These are phyloP conservation scores for Beauveria sp. DNA, from an alignment of 2,329 filamentous ascomycete species.

Conservation along the genomic window DNA sequence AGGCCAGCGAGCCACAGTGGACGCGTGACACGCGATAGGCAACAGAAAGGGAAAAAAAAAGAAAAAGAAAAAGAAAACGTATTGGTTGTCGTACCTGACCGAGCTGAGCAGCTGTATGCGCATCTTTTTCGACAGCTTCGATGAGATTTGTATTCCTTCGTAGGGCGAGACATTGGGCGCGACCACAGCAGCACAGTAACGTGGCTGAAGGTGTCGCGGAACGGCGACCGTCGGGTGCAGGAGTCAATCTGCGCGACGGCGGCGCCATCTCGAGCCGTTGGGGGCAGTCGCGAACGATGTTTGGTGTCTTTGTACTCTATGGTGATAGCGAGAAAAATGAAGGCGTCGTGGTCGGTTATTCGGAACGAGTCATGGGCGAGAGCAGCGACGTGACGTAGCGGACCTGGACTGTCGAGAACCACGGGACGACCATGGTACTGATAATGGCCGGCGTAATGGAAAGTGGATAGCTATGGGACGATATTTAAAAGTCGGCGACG, in stretches of 20 bases:
- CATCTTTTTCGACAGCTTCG: slow-evolving; percentile 77
- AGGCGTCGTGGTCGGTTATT: background rate
- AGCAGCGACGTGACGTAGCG: slow-evolving; percentile 5
- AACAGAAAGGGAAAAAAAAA: slow-evolving; percentile 4
- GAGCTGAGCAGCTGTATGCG: slow-evolving; percentile 75
- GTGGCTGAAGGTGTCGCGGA: slow-evolving; percentile 20
- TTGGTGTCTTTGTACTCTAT: background rate
- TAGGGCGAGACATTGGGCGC: slow-evolving; percentile 68
- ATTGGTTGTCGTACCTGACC: slow-evolving; percentile 68
- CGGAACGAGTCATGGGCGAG: background rate
- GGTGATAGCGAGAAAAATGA: background rate
- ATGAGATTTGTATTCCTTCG: slow-evolving; percentile 73
- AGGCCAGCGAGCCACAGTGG: background rate
- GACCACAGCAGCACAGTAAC: slow-evolving; percentile 77
- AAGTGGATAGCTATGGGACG: background rate
- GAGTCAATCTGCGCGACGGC: slow-evolving; percentile 8
- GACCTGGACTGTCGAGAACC: background rate
- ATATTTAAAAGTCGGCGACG: background rate
- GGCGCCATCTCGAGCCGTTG: slow-evolving; percentile 5
- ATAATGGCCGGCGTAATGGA: background rate
- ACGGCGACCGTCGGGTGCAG: slow-evolving; percentile 14
- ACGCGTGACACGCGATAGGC: slow-evolving; percentile 8
- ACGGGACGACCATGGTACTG: slow-evolving; percentile 5
- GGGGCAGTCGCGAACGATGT: background rate
- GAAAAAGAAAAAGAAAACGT: slow-evolving; percentile 13